These are phyloP conservation scores for Coriolopsis trogii DNA, from an alignment of 1,284 basidiomycete genomes.

Conservation along the genomic window DNA sequence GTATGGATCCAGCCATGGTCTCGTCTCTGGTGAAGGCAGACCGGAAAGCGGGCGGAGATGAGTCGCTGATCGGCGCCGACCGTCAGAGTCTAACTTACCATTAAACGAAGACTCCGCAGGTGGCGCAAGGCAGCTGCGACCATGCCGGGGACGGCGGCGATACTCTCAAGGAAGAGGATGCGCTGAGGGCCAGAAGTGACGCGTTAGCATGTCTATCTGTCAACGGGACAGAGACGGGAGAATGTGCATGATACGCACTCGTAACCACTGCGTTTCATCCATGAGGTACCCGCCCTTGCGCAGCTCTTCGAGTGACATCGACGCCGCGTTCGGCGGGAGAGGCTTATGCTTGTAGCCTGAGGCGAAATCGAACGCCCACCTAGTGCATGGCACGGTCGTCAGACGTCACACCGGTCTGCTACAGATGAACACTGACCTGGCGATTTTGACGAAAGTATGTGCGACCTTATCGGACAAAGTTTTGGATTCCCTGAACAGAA, in stretches of 20 bases:
- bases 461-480: constrained; percentile 78
- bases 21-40: constrained; percentile 57
- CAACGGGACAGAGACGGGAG: neutral
- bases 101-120: constrained; percentile 78
- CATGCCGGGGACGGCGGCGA: constrained; percentile 96
- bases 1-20: constrained; percentile 91
- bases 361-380: constrained; percentile 74
- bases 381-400: constrained; percentile 24
- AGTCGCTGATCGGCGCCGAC: too few species aligned
- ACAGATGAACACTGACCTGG: constrained; percentile 41
- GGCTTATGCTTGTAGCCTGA: constrained; percentile 80
- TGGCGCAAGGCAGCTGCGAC: constrained; percentile 88
- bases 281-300: constrained; percentile 75
- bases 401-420: neutral
- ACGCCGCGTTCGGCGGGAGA: constrained; percentile 56
- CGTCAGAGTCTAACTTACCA: constrained; percentile 68
- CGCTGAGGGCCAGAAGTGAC: constrained; percentile 44
- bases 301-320: constrained; percentile 71
- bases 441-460: constrained; percentile 58
- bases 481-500: constrained; percentile 70
- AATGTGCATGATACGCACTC: constrained; percentile 42
- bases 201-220: neutral
- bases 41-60: constrained; percentile 6
- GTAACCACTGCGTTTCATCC: constrained; percentile 77
- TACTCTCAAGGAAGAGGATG: constrained; percentile 86